These are phyloP conservation scores for Boletus barrowsii DNA, from an alignment of 768 basidiomycete genomes.

Conservation along the genomic window DNA sequence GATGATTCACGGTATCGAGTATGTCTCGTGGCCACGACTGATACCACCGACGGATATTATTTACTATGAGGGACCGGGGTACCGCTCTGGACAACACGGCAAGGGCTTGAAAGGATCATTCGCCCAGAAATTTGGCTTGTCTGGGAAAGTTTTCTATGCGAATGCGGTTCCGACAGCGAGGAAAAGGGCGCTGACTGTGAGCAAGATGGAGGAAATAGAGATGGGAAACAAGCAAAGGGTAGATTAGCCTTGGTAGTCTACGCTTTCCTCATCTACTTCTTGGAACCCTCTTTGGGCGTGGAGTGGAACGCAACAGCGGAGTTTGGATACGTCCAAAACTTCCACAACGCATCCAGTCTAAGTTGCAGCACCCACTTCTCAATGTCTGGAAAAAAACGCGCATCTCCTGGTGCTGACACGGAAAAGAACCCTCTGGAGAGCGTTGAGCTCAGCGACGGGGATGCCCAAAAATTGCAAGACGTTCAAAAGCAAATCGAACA, in stretches of 20 bases:
- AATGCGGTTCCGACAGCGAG: constrained; percentile 37
- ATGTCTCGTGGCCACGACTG: constrained; percentile 92
- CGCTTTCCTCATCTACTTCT: not conserved
- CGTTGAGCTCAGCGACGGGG: constrained; percentile 68
- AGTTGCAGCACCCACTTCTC: constrained; percentile 7
- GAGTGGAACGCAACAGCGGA: constrained; percentile 24
- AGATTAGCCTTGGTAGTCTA: constrained; percentile 41
- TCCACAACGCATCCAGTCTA: not conserved
- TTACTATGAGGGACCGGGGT: constrained; percentile 87
- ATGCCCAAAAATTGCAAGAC: constrained; percentile 63
- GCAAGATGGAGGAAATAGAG: constrained; percentile 68
- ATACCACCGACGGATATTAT: constrained; percentile 76
- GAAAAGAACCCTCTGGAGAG: constrained; percentile 66
- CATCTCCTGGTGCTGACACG: constrained; percentile 74
- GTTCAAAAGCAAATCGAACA: constrained; percentile 69
- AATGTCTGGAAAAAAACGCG: constrained; percentile 63
- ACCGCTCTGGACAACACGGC: constrained; percentile 71
- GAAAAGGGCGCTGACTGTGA: constrained; percentile 32
- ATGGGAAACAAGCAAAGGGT: constrained; percentile 79
- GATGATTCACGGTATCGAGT: constrained; percentile 82
- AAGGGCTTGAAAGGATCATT: constrained; percentile 58
- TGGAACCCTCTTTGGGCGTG: not conserved
- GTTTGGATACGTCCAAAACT: constrained; percentile 29
- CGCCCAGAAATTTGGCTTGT: constrained; percentile 31
- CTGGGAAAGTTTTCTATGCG: constrained; percentile 37